Evolutionary conservation across 179 eudicot species (phyloP).

Genomic region (Spinacia oleracea): DNA sequence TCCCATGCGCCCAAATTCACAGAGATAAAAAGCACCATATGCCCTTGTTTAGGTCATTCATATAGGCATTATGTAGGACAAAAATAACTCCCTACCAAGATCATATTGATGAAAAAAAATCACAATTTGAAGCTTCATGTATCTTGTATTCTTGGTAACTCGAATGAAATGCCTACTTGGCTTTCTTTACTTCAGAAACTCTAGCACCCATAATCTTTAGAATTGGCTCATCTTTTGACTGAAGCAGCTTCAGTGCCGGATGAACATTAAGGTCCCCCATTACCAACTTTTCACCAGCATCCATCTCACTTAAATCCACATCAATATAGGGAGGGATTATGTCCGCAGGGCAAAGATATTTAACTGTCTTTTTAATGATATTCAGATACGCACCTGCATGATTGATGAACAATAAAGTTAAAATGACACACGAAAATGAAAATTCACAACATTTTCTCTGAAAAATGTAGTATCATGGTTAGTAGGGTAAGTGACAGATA

Average conservation of each 20-base stretch:
- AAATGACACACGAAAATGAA: background rate
- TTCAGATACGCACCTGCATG: constrained; percentile 72
- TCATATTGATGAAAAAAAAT: background rate
- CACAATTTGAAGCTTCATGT: background rate
- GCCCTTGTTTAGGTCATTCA: constrained; percentile 13
- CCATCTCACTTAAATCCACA: constrained; percentile 83
- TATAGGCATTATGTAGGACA: constrained; percentile 11
- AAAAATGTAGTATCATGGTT: background rate
- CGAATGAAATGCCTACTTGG: constrained; percentile 15
- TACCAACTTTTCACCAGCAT: constrained; percentile 70
- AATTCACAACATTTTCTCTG: background rate
- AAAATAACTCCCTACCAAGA: constrained; percentile 2
- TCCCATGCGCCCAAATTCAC: background rate
- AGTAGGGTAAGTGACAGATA: background rate
- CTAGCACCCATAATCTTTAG: constrained; percentile 73
- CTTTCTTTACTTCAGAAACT: constrained; percentile 67
- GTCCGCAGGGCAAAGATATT: constrained; percentile 82
- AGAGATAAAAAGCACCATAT: constrained; percentile 6
- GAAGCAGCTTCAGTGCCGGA: constrained; percentile 71
- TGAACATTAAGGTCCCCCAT: constrained; percentile 83
- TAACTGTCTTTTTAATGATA: constrained; percentile 76
- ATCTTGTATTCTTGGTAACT: background rate
- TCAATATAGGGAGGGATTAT: constrained; percentile 85
- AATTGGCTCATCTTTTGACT: constrained; percentile 58
- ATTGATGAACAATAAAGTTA: background rate